Evolutionary conservation across 208 protist species (phyloP).

Genomic region (Strigomonas culicis): DNA sequence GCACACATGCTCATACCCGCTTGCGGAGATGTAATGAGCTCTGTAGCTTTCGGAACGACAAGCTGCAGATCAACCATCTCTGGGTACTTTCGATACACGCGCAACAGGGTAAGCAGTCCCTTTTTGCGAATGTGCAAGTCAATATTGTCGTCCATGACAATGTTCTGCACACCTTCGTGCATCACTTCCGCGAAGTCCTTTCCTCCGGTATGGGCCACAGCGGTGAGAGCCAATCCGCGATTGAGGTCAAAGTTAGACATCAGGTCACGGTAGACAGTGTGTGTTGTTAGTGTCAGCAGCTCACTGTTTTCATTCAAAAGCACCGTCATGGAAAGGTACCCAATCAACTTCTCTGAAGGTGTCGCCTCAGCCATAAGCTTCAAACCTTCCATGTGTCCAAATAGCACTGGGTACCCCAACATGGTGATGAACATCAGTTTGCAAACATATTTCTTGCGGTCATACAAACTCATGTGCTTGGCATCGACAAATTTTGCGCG

Average conservation of each 20-base stretch:
- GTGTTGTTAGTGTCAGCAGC: conserved; percentile 97
- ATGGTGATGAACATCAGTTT: conserved; percentile 99
- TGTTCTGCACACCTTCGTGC: conserved; percentile 89
- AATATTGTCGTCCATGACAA: conserved; percentile 83
- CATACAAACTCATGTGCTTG: conserved; percentile 90
- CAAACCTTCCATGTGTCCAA: conserved; percentile 99
- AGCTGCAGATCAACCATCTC: conserved; percentile 71
- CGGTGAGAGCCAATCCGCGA: conserved; percentile 95
- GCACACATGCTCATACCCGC: conserved; percentile 93
- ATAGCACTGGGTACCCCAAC: conserved; percentile 99
- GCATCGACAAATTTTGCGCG: conserved; percentile 95
- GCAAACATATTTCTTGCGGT: conserved; percentile 99
- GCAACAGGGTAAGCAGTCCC: conserved; percentile 95
- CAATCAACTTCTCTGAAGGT: conserved; percentile 97
- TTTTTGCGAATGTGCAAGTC: conserved; percentile 97
- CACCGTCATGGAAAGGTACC: conserved; percentile 95
- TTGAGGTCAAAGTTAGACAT: conserved; percentile 86
- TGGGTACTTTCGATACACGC: conserved; percentile 95
- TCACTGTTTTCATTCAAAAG: conserved; percentile 97
- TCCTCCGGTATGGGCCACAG: conserved; percentile 97
- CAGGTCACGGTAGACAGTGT: conserved; percentile 97
- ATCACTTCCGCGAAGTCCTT: conserved; percentile 98
- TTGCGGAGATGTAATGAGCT: conserved; percentile 81
- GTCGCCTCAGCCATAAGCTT: conserved; percentile 95
- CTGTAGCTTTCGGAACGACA: conserved; percentile 71